Evolutionary conservation across 2,329 filamentous ascomycete species (phyloP), one percentile per base, ranked within the genome.

Genomic region (Botrytis paeoniae): DNA sequence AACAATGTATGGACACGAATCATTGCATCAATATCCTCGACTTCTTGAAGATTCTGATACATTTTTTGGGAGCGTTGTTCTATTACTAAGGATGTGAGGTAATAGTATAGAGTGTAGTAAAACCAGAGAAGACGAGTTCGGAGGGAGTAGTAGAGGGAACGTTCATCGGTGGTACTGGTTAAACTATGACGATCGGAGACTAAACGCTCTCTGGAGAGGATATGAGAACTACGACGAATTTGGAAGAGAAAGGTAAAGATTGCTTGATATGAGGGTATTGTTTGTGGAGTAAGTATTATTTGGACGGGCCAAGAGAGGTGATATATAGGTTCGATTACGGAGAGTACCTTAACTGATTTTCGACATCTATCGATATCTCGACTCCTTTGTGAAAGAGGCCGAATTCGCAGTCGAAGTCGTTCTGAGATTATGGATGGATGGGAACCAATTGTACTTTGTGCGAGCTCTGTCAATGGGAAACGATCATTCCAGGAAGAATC

Each of bases 11-110:
- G 94, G 0, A 90, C 86, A 1, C 82, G 82, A 39, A 94, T 90
- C 93, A 98, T 97, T 39, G 87, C 87, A 79, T 98, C 94, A 16
- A 98, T 89, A 76, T 95, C 93, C 39, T 87, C 85, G 0, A 93
- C 89, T 9, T 84, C 82, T 22, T 83, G 81, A 69, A 98, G 85
- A 0, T 86, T 84, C 3, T 81, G 80, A 9, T 83, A 83, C 83
- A 98, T 87, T 43, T 85, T 83, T 3, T 82, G 79, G 2, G 86
- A 88, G 35, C 89, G 85, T 0, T 89, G 88, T 0, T 86, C 87
- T 0, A 97, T 85, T 1, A 95, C 92, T 2, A 94, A 86, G 25
- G 89, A 91, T 5, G 90, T 91, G 7, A 97, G 83, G 79, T 97
- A 96, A 14, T 90, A 90, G 78, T 93, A 91, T 1, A 97, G 78